A percentile compares a stretch with the other conserved stretches of the same genome.
phyloP scores from a whole-genome alignment of 257 asterid genomes.

The Solanum infundibuliforme region DNA sequence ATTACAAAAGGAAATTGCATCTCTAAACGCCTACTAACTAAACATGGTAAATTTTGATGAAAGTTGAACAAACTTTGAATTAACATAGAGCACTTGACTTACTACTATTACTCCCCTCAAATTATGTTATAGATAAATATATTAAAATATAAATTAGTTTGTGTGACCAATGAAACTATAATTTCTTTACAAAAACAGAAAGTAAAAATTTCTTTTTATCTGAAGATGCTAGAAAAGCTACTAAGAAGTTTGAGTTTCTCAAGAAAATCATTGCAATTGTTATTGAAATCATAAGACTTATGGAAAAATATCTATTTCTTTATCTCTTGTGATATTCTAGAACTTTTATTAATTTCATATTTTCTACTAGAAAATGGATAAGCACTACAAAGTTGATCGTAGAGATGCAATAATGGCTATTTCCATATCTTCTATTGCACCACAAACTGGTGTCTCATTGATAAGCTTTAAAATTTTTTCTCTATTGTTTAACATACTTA shows the following conservation, averaged over 20 bases:
- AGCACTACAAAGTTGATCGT: no score
- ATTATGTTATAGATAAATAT: no score
- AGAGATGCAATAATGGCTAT: background rate
- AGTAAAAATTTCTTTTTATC: no score
- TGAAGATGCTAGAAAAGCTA: background rate
- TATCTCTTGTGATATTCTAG: background rate
- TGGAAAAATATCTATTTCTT: background rate
- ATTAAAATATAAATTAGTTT: no score
- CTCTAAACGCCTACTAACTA: background rate
- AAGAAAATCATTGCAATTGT: background rate
- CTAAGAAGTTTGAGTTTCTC: background rate
- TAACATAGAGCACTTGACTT: background rate
- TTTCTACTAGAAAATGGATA: background rate
- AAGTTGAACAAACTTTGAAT: background rate
- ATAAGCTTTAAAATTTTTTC: no score
- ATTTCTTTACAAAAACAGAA: background rate
- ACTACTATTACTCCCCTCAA: no score
- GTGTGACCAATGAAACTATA: background rate
- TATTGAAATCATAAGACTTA: background rate
- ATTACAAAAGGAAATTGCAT: background rate
- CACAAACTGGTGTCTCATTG: no score
- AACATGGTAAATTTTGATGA: background rate
- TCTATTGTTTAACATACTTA: no score
- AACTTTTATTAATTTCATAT: background rate
- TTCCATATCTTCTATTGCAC: no score